Percentiles rank a stretch among this genome's conserved stretches.
Evolutionary conservation across 2,329 filamentous ascomycete species (phyloP).

Genomic region (Paraphoma chrysanthemicola): DNA sequence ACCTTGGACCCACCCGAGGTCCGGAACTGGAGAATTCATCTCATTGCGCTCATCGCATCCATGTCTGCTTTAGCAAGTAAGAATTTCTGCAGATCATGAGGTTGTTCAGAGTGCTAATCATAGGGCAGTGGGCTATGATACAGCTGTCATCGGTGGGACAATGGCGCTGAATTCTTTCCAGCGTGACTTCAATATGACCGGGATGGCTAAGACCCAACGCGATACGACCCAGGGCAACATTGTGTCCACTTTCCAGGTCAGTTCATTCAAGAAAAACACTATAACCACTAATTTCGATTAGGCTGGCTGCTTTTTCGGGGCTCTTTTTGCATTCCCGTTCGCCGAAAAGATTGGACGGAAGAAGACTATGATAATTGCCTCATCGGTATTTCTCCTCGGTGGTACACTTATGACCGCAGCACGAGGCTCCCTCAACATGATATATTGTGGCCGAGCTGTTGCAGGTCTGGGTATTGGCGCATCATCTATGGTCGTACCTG

Average conservation of each 20-base stretch:
- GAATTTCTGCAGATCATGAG: not conserved
- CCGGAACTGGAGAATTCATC: conserved; percentile 45
- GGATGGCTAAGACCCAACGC: conserved; percentile 35
- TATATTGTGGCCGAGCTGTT: conserved; percentile 46
- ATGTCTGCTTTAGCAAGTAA: conserved; percentile 49
- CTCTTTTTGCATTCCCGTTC: conserved; percentile 53
- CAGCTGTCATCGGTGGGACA: conserved; percentile 49
- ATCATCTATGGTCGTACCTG: conserved; percentile 46
- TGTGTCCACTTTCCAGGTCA: conserved; percentile 47
- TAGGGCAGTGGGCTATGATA: conserved; percentile 40
- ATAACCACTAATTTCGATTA: conserved; percentile 2
- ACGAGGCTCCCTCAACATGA: conserved; percentile 43
- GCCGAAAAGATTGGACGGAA: conserved; percentile 59
- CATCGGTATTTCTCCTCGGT: conserved; percentile 52
- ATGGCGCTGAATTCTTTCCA: conserved; percentile 50
- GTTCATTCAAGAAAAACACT: not conserved
- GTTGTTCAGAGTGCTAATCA: not conserved
- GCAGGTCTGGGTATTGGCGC: conserved; percentile 50
- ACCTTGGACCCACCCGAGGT: conserved; percentile 45
- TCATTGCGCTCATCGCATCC: conserved; percentile 42
- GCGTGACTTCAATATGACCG: conserved; percentile 42
- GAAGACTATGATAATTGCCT: conserved; percentile 56
- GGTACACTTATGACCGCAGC: conserved; percentile 51
- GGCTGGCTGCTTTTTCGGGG: conserved; percentile 49
- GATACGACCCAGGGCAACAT: conserved; percentile 51